A percentile compares a stretch with the other conserved stretches of the same genome.
These are phyloP conservation scores for Heliamphora pulchella DNA, from an alignment of 179 eudicot genomes.

Conservation along the genomic window DNA sequence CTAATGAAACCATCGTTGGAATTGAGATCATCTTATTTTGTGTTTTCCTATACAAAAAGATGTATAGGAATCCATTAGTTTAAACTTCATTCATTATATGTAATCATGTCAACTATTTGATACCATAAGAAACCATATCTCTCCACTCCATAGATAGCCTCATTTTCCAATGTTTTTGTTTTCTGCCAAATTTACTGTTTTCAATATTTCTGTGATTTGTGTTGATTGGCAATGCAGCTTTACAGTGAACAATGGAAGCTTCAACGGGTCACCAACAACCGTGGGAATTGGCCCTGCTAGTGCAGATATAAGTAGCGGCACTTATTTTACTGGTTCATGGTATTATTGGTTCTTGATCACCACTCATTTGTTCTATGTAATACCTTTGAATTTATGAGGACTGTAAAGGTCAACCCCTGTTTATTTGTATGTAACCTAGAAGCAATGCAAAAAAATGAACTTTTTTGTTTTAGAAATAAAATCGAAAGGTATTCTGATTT, in stretches of 20 bases:
- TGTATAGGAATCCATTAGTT: no score
- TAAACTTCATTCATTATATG: no score
- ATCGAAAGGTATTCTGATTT: no score
- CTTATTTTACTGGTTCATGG: background rate
- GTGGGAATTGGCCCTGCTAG: conserved; percentile 20
- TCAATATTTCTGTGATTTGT: background rate
- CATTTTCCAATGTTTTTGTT: background rate
- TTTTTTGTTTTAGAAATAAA: no score
- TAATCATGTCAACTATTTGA: no score
- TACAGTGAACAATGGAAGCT: conserved; percentile 21
- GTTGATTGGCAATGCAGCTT: conserved; percentile 21
- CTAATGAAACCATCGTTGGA: no score
- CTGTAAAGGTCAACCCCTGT: background rate
- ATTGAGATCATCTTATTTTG: no score
- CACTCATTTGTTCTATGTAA: conserved; percentile 14
- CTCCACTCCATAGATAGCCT: background rate
- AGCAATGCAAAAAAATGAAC: background rate
- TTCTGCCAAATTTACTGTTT: background rate
- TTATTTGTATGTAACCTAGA: background rate
- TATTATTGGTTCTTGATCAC: conserved; percentile 14
- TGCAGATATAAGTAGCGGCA: conserved; percentile 18
- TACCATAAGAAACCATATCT: no score
- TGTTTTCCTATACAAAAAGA: no score
- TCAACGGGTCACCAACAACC: conserved; percentile 16
- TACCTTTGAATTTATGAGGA: conserved; percentile 9